phyloP scores from a whole-genome alignment of 768 basidiomycete species.

The Boletus rufocinnamomeus region DNA sequence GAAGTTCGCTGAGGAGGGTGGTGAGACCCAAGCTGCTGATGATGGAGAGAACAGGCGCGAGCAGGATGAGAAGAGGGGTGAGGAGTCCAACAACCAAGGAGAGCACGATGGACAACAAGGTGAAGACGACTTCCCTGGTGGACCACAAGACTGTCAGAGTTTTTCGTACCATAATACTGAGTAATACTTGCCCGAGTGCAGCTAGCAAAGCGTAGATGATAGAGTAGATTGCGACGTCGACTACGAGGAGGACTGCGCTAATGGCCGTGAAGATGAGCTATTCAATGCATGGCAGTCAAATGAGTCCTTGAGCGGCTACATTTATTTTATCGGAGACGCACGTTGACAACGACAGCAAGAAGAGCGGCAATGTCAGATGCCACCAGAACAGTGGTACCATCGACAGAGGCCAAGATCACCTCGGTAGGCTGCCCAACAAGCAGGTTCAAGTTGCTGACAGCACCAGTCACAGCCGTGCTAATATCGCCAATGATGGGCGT shows the following conservation, averaged over 20 bases:
- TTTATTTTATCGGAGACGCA: background rate
- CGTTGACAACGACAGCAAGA: conserved; percentile 4
- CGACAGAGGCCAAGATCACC: conserved; percentile 8
- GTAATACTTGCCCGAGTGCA: conserved; percentile 6
- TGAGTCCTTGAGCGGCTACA: background rate
- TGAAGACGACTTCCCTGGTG: conserved; percentile 3
- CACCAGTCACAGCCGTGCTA: conserved; percentile 5
- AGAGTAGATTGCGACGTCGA: conserved; percentile 1
- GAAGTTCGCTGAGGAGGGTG: background rate
- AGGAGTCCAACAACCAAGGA: conserved; percentile 12
- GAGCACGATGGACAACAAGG: conserved; percentile 6
- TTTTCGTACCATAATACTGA: background rate
- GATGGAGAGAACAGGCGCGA: conserved; percentile 12
- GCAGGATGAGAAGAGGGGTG: background rate
- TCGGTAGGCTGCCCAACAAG: conserved; percentile 6
- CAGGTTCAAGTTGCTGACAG: conserved; percentile 5
- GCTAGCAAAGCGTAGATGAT: background rate
- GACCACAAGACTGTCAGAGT: background rate
- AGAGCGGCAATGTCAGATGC: conserved; percentile 11
- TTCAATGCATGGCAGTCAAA: background rate
- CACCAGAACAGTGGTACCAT: background rate
- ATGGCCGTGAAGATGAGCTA: conserved; percentile 14
- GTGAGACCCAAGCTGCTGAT: conserved; percentile 8
- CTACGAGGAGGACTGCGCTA: conserved; percentile 10
- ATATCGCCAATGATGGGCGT: conserved; percentile 10